Base-by-base conservation (phyloP, 139 green algal genomes). In the Chlorella sp. region DNA sequence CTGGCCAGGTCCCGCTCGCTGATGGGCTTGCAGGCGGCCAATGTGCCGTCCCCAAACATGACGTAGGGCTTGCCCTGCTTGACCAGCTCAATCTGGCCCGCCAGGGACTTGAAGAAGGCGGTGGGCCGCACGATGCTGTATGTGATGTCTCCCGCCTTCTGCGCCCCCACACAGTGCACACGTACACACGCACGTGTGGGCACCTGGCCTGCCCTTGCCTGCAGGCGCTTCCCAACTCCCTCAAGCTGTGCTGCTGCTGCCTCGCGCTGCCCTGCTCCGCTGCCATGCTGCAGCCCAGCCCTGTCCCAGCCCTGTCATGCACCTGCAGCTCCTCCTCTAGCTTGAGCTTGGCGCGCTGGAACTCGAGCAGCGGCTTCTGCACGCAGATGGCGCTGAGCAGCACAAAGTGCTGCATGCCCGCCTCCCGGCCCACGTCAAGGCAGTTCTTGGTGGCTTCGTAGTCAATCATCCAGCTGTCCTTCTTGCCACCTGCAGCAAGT, bases 101-200 rank as follows among this genome's bases (percentile, higher is more conserved):
- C 93, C 64, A 99, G 83, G 1, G 83, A 93, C 90, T 99, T 99
- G 92, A 99, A 99, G 83, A 98, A 99, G 14, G 94, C 94, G 29
- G 96, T 99, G 22, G 96, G 96, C 22, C 96, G 87, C 64, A 99
- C 95, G 66, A 99, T 99, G 78, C 79, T 92, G 85, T 97, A 93
- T 27, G 88, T 96, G 77, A 98, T 95, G 79, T 92, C 92, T 17
- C 77, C 80, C 5, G 83, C 83, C 20, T 77, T 78, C 78, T 82
- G 72, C 51, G n/a, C n/a, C n/a, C n/a, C n/a, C n/a, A n/a, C n/a
- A n/a, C n/a, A n/a, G n/a, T n/a, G n/a, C n/a, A n/a, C n/a, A n/a
- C n/a, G n/a, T n/a, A n/a, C n/a, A n/a, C n/a, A n/a, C n/a, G n/a
- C n/a, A n/a, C n/a, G n/a, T n/a, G n/a, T n/a, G n/a, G n/a, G n/a